phyloP scores from a whole-genome alignment of 2,329 filamentous ascomycete genomes.

The Trichophyton verrucosum region DNA sequence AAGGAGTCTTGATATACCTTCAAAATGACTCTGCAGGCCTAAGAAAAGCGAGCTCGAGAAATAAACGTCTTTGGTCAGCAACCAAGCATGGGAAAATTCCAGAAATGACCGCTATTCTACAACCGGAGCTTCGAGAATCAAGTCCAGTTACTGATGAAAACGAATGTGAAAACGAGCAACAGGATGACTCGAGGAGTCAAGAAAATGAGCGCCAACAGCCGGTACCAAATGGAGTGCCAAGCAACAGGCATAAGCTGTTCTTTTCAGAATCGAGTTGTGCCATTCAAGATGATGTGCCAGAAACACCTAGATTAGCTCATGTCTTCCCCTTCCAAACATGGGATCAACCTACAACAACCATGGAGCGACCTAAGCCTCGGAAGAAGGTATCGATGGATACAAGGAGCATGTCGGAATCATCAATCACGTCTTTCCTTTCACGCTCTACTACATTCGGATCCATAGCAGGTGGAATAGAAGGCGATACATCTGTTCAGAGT shows the following conservation, averaged over 20 bases:
- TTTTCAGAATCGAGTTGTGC: conserved; percentile 13
- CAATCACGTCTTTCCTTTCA: conserved; percentile 71
- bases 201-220: neutral
- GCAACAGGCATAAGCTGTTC: conserved; percentile 8
- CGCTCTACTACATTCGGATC: conserved; percentile 67
- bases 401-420: conserved; percentile 75
- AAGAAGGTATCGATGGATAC: conserved; percentile 86
- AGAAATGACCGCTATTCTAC: conserved; percentile 65
- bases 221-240: neutral
- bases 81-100: conserved; percentile 63
- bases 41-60: conserved; percentile 71
- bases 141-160: conserved; percentile 19
- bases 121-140: conserved; percentile 48
- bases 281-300: conserved; percentile 17
- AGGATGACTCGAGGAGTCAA: conserved; percentile 13
- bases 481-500: conserved; percentile 69
- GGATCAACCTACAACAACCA: conserved; percentile 26
- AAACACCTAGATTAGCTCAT: conserved; percentile 49
- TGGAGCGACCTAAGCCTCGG: conserved; percentile 36
- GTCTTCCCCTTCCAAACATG: conserved; percentile 81
- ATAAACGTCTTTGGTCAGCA: conserved; percentile 79
- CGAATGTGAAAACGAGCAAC: conserved; percentile 16
- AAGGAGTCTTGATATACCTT: conserved; percentile 84
- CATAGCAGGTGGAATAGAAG: conserved; percentile 59
- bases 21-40: conserved; percentile 68